Base-by-base conservation (phyloP, 208 protist genomes). In the Tetramitus jugosus region DNA sequence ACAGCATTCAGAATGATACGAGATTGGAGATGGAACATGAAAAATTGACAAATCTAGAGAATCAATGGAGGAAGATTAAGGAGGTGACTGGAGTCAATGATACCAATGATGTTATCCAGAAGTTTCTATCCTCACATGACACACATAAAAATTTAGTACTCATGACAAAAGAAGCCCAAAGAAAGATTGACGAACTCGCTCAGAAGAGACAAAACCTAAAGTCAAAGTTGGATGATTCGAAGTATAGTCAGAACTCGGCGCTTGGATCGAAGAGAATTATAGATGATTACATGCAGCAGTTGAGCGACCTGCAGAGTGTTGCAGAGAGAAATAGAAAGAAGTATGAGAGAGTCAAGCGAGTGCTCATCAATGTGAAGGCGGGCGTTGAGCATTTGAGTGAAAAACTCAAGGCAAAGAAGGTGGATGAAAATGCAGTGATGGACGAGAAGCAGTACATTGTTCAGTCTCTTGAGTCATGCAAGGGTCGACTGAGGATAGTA, bases 1-100 rank as follows among this genome's bases (percentile, higher is more conserved):
- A 45, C 42, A n/a, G n/a, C n/a, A n/a, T n/a, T n/a, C n/a, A n/a
- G n/a, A n/a, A n/a, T n/a, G 76, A 64, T 67, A 39, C 68, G 17
- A 81, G 82, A 3, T 76, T 79, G 20, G 87, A 92, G 0, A 85
- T 92, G 65, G 89, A 93, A 42, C 85, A 92, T 74, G 84, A 93
- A 79, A 84, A 87, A 37, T 68, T 93, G 33, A 80, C 80, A 26
- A 86, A 84, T 14, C 93, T 90, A 78, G 92, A 96, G 61, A 85
- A 91, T 45, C 87, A 89, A 13, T 94, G 96, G 81, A 85, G 86
- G 8, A 84, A 86, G 60, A 94, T 97, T 82, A 90, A 95, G 83
- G 89, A 88, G 40, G 86, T 88, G 17, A 94, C 93, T 0, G 86
- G 91, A 52, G 88, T 90, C 2, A 43, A 78, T 7, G 88, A 91